A percentile compares a stretch with the other conserved stretches of the same genome.
Evolutionary conservation across 441 rosid species (phyloP).

Genomic region (Euphorbia celastroides): DNA sequence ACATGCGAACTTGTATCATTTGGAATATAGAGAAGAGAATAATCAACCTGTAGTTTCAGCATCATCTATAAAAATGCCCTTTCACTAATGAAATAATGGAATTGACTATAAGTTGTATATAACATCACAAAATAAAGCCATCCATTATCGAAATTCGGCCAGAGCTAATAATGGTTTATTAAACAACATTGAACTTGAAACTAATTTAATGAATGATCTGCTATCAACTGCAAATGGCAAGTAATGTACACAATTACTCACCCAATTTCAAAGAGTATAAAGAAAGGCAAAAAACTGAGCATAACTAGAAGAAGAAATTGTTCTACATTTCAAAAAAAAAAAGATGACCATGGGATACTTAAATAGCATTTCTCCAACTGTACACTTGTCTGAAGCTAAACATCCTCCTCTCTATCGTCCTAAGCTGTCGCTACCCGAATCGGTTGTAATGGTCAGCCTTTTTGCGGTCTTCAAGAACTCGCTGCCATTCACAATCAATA

Average conservation of each 20-base stretch:
- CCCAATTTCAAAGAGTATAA: too few relatives aligned
- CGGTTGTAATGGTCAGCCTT: constrained; percentile 64
- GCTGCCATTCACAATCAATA: constrained; percentile 31
- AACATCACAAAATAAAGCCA: too few relatives aligned
- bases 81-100: too few relatives aligned
- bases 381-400: constrained; percentile 25
- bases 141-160: too few relatives aligned
- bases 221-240: too few relatives aligned
- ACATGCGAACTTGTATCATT: background rate
- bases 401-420: constrained; percentile 36
- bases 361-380: constrained; percentile 23
- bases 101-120: too few relatives aligned
- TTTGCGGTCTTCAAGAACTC: constrained; percentile 73
- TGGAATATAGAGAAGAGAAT: background rate
- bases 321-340: constrained; percentile 15
- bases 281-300: background rate
- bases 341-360: constrained; percentile 7
- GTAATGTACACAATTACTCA: too few relatives aligned
- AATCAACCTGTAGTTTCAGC: background rate
- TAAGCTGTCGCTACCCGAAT: constrained; percentile 55
- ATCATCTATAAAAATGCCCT: too few relatives aligned
- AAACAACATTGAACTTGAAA: too few relatives aligned
- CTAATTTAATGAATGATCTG: too few relatives aligned
- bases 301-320: background rate
- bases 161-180: too few relatives aligned